Base-by-base conservation (phyloP, 2,329 filamentous ascomycete species). In the Phialophora tarda region DNA sequence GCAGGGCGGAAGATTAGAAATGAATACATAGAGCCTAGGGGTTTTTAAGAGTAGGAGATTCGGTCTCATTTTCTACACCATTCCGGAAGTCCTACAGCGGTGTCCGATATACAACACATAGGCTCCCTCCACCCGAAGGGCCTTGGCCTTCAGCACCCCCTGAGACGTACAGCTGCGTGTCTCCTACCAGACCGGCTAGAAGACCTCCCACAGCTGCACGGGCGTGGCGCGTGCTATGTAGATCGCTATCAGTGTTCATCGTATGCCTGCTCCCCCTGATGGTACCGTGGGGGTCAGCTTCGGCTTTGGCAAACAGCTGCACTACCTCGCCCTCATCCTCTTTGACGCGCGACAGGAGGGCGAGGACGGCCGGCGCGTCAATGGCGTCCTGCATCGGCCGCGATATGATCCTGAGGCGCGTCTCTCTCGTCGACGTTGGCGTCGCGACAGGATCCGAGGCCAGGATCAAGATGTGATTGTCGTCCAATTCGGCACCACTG, bases 61-160 rank as follows among this genome's bases (percentile, higher is more conserved):
- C 30, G 30, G 8, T 32, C 30, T 32, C 10, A 8, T 32, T 32
- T 1, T 28, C 28, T 28, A 28, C 4, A 28, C 3, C 28, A 28
- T 28, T 28, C 28, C 28, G 28, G 4, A 30, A 30, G 30, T 32
- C 10, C 30, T 32, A 32, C 30, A 32, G 30, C 30, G 30, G 10
- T 10, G 56, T 51, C 34, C 57, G 65, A 70, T 76, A 77, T 30
- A 76, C 66, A 10, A 76, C 56, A 59, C 74, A 75, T 54, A 77
- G 55, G 48, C 74, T 75, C 23, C 75, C 75, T 26, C 75, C 74
- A 12, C 74, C 74, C 7, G 69, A 65, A 10, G 75, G 73, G 1
- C 75, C 74, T 63, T 77, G 75, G 7, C 74, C 75, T 66, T 77
- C 76, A 12, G 76, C 74, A 6, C 75, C 75, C 32, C 74, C 73